A percentile compares a stretch with the other conserved stretches of the same genome.
Conservation (phyloP, 768 basidiomycete species). For the Collybia sp. region DNA sequence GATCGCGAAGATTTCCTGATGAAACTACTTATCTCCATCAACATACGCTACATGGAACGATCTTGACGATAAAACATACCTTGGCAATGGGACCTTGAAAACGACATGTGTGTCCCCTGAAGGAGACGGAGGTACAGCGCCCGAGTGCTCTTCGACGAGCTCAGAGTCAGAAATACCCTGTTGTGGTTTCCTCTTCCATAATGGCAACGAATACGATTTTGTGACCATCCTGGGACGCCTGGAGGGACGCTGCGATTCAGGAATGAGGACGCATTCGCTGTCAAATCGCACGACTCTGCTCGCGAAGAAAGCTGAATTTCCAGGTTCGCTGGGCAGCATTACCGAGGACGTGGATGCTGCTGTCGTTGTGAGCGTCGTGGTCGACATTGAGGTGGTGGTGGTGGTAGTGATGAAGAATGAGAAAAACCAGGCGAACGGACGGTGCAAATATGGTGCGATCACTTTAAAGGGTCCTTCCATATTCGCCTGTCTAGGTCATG, state of each 20-base stretch:
- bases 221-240: conserved; percentile 50
- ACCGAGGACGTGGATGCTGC: conserved; percentile 2
- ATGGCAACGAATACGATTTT: conserved; percentile 63
- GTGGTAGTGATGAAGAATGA: not conserved
- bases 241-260: conserved; percentile 34
- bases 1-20: conserved; percentile 33
- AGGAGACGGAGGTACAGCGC: conserved; percentile 4
- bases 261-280: conserved; percentile 69
- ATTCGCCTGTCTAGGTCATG: too few species aligned
- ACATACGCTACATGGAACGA: not conserved
- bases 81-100: conserved; percentile 59
- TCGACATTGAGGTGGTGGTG: conserved; percentile 1
- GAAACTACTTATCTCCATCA: conserved; percentile 27
- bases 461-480: too few species aligned
- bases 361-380: conserved; percentile 1
- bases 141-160: conserved; percentile 12
- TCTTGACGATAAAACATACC: conserved; percentile 28
- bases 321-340: not conserved
- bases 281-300: conserved; percentile 60
- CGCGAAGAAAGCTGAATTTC: conserved; percentile 3
- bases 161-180: conserved; percentile 18
- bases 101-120: conserved; percentile 43
- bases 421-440: too few species aligned
- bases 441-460: too few species aligned
- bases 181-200: conserved; percentile 46